A percentile compares a stretch with the other conserved stretches of the same genome.
phyloP scores from a whole-genome alignment of 352 stramenopile species.

The Phytophthora sansomeana region DNA sequence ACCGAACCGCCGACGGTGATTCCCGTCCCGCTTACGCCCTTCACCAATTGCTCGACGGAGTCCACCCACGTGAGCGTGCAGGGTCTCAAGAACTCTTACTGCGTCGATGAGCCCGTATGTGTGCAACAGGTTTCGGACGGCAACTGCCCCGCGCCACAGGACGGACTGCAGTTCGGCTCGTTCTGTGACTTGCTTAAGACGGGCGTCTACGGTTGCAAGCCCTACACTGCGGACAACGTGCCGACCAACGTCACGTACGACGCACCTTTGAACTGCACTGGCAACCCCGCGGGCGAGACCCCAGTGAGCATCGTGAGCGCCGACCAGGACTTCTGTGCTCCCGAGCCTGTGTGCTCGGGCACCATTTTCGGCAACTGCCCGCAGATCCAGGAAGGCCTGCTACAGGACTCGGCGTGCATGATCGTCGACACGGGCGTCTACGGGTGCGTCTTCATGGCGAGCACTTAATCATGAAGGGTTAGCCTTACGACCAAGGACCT shows the following conservation, averaged over 20 bases:
- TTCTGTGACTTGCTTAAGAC: constrained; percentile 52
- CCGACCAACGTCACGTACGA: constrained; percentile 33
- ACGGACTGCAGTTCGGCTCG: constrained; percentile 46
- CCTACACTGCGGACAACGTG: constrained; percentile 35
- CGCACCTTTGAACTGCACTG: constrained; percentile 34
- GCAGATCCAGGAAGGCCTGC: constrained; percentile 34
- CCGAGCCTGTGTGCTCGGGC: constrained; percentile 40
- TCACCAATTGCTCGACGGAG: constrained; percentile 16
- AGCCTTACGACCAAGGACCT: constrained; percentile 1
- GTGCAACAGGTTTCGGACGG: constrained; percentile 39
- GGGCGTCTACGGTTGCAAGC: constrained; percentile 56
- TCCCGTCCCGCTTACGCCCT: constrained; percentile 14
- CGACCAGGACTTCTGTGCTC: constrained; percentile 30
- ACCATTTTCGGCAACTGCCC: constrained; percentile 48
- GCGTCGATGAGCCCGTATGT: constrained; percentile 44
- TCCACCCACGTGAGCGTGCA: constrained; percentile 40
- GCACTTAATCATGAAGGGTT: constrained; percentile 21
- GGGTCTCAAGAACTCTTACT: constrained; percentile 52
- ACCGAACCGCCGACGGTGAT: constrained; percentile 2
- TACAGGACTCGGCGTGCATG: constrained; percentile 40
- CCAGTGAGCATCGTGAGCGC: constrained; percentile 38
- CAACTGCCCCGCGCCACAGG: constrained; percentile 48
- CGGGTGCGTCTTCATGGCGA: constrained; percentile 49
- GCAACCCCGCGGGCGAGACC: constrained; percentile 34
- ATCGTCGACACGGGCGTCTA: constrained; percentile 42